phyloP scores from a whole-genome alignment of 2,329 filamentous ascomycete genomes.

The Incumbomyces lentus region DNA sequence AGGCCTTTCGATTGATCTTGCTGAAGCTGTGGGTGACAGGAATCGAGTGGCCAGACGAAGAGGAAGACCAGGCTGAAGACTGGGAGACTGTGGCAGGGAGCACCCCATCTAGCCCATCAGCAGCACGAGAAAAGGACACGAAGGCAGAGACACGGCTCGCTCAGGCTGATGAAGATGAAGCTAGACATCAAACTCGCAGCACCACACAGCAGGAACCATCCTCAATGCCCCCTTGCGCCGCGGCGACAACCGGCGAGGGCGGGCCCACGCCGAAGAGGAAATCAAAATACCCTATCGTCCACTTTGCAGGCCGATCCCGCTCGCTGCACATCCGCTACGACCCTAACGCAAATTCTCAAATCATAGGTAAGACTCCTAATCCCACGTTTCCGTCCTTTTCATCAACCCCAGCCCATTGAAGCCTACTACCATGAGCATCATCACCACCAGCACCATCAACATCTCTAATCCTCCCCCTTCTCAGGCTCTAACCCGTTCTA shows the following conservation, averaged over 20 bases:
- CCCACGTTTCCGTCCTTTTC: not conserved
- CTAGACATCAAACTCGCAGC: too few species aligned
- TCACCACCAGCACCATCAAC: too few species aligned
- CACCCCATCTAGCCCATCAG: not conserved
- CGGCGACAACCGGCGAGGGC: not conserved
- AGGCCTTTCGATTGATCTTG: conserved; percentile 60
- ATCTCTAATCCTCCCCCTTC: not conserved
- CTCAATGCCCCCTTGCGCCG: too few species aligned
- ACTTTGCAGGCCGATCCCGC: conserved; percentile 54
- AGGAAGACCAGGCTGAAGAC: conserved; percentile 33
- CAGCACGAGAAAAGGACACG: not conserved
- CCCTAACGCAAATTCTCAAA: conserved; percentile 56
- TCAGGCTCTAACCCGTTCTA: conserved; percentile 8
- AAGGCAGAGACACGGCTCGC: not conserved
- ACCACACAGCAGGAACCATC: not conserved
- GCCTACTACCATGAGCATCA: not conserved
- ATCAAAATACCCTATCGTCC: conserved; percentile 47
- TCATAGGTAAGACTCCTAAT: conserved; percentile 43
- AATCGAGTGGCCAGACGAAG: conserved; percentile 49
- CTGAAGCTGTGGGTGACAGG: conserved; percentile 55
- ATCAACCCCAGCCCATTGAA: not conserved
- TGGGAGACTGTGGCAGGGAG: conserved; percentile 2
- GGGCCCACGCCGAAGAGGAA: not conserved
- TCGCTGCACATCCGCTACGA: conserved; percentile 57
- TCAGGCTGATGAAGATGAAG: not conserved